Percentiles rank a stretch among this genome's conserved stretches.
phyloP scores from a whole-genome alignment of 2,329 filamentous ascomycete genomes.

The Fusarium penzigii region DNA sequence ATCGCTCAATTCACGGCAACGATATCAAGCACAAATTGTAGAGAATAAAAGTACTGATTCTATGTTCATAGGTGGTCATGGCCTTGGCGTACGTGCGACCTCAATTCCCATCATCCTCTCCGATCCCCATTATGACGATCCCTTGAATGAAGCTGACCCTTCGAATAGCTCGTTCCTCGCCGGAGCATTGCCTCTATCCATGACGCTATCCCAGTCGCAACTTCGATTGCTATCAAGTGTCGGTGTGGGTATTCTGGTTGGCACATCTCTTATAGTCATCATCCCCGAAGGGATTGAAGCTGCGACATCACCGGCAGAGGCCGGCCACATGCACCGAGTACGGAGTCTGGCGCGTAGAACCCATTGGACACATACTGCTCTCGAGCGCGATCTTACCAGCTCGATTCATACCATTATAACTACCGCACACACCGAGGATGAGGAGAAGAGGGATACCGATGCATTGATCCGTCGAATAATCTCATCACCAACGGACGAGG shows the following conservation, averaged over 20 bases:
- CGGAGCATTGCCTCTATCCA: conserved; percentile 85
- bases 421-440: conserved; percentile 3
- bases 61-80: conserved; percentile 51
- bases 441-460: conserved; percentile 11
- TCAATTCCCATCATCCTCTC: conserved; percentile 12
- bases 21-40: conserved; percentile 2
- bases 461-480: conserved; percentile 18
- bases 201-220: conserved; percentile 83
- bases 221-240: conserved; percentile 87
- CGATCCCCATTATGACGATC: background rate
- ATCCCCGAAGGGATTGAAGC: conserved; percentile 97
- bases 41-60: conserved; percentile 18
- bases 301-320: conserved; percentile 62
- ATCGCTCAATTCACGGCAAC: background rate
- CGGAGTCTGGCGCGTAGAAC: conserved; percentile 35
- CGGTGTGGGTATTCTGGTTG: conserved; percentile 90
- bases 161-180: conserved; percentile 81
- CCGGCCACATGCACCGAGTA: conserved; percentile 39
- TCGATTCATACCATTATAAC: conserved; percentile 22
- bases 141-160: conserved; percentile 19
- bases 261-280: conserved; percentile 93
- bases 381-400: conserved; percentile 27
- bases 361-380: conserved; percentile 31
- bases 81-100: conserved; percentile 53
- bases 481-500: conserved; percentile 3